Percentiles rank a stretch among this genome's conserved stretches.
phyloP scores from a whole-genome alignment of 352 stramenopile genomes.

The Globisporangium perplexum region DNA sequence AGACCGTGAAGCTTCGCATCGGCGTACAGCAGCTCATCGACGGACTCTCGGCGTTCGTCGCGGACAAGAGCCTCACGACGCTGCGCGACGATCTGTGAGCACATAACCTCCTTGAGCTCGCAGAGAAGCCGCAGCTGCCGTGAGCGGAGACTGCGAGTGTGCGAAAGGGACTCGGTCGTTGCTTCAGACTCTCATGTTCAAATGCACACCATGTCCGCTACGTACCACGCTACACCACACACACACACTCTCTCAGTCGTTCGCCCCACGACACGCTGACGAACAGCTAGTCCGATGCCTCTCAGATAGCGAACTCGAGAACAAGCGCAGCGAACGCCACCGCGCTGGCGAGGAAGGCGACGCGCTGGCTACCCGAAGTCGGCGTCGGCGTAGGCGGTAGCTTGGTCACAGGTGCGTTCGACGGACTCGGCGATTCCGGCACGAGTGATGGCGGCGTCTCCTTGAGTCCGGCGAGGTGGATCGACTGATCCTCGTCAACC shows the following conservation, averaged over 20 bases:
- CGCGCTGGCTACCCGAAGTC: neutral
- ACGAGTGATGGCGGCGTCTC: conserved; percentile 10
- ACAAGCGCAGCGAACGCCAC: neutral
- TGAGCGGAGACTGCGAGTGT: neutral
- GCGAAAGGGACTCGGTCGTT: neutral
- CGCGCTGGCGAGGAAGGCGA: neutral
- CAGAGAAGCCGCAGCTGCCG: neutral
- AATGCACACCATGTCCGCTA: neutral
- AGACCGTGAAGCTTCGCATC: conserved; percentile 76
- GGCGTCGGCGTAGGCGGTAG: neutral
- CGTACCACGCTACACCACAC: neutral
- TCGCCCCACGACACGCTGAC: neutral
- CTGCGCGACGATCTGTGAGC: conserved; percentile 20
- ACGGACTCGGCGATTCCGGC: neutral
- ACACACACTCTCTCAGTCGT: neutral
- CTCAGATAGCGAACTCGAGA: neutral
- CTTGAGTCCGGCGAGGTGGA: conserved; percentile 1
- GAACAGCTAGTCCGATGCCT: neutral
- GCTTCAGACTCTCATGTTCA: neutral
- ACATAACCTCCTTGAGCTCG: neutral
- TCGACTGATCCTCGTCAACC: conserved; percentile 1
- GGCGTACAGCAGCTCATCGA: conserved; percentile 55
- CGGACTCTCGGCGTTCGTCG: conserved; percentile 45
- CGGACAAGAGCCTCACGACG: conserved; percentile 48
- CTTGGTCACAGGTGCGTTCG: neutral